Percentiles rank a stretch among this genome's conserved stretches.
phyloP scores from a whole-genome alignment of 2,329 filamentous ascomycete genomes.

The Sporothrix pallida region DNA sequence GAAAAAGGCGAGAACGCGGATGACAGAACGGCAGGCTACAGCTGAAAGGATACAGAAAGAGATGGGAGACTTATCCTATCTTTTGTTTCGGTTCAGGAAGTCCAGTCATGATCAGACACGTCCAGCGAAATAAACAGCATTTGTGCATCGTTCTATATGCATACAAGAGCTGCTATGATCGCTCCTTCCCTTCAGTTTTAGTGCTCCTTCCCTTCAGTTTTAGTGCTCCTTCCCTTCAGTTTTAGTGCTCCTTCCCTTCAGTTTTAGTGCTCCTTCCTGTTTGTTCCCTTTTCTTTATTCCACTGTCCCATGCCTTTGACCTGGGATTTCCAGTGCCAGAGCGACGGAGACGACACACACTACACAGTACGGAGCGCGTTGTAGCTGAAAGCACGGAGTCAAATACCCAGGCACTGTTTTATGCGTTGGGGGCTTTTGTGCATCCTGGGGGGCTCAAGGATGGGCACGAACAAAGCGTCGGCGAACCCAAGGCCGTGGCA shows the following conservation, averaged over 20 bases:
- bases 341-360: slow-evolving; percentile 18
- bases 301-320: slow-evolving; percentile 16
- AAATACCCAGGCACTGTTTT: background rate
- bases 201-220: background rate
- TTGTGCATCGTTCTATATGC: background rate
- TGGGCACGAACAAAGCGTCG: slow-evolving; percentile 16
- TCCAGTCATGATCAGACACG: background rate
- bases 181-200: background rate
- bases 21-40: background rate
- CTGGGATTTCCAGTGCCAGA: slow-evolving; percentile 21
- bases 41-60: background rate
- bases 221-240: background rate
- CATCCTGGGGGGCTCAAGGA: slow-evolving; percentile 13
- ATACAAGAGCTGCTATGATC: background rate
- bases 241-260: background rate
- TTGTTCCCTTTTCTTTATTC: background rate
- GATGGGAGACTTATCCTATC: background rate
- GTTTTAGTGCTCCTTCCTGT: background rate
- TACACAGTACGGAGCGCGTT: background rate
- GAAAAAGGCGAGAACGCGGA: background rate
- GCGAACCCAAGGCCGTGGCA: slow-evolving; percentile 24
- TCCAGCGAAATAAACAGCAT: slow-evolving; percentile 21
- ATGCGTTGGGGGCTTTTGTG: slow-evolving; percentile 12
- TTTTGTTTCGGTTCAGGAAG: background rate
- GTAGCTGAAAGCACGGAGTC: background rate